A percentile compares a stretch with the other conserved stretches of the same genome.
phyloP scores from a whole-genome alignment of 1,139 yeast genomes.

The Protomyces inouyei region DNA sequence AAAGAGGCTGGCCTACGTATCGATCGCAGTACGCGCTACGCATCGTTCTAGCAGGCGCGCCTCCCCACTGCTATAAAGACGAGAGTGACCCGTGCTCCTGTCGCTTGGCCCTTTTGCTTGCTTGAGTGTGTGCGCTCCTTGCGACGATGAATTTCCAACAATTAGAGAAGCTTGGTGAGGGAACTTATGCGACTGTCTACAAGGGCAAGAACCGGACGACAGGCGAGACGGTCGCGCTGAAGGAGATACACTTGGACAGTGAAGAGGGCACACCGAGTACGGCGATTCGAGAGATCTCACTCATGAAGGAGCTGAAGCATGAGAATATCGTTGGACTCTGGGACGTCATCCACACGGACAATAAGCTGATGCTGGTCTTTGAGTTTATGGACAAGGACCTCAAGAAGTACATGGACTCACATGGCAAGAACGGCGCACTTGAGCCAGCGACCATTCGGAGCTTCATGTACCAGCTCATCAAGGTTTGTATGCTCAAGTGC shows the following conservation, averaged over 20 bases:
- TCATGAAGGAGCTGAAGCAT: constrained; percentile 93
- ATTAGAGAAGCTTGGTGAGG: constrained; percentile 39
- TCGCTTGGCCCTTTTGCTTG: too few relatives aligned
- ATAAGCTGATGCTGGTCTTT: constrained; percentile 86
- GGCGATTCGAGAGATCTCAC: constrained; percentile 91
- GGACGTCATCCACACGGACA: constrained; percentile 95
- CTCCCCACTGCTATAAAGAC: too few relatives aligned
- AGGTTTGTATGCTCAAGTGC: constrained; percentile 34
- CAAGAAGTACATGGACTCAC: constrained; percentile 87
- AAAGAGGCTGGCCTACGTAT: too few relatives aligned
- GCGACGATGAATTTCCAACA: constrained; percentile 23
- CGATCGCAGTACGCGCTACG: too few relatives aligned
- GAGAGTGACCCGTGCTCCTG: too few relatives aligned
- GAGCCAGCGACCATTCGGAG: constrained; percentile 76
- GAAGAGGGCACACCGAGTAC: constrained; percentile 95
- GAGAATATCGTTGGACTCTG: constrained; percentile 88
- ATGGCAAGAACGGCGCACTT: constrained; percentile 73
- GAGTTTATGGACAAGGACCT: constrained; percentile 82
- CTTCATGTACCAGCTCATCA: constrained; percentile 85
- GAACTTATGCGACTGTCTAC: constrained; percentile 97
- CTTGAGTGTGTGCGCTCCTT: neutral
- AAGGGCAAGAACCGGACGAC: constrained; percentile 89
- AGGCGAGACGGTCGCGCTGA: constrained; percentile 88
- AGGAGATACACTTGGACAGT: constrained; percentile 88
- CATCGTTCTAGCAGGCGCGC: too few relatives aligned